Evolutionary conservation across 495 filamentous ascomycete genomes (phyloP).

Genomic region (Hyaloscypha variabilis): DNA sequence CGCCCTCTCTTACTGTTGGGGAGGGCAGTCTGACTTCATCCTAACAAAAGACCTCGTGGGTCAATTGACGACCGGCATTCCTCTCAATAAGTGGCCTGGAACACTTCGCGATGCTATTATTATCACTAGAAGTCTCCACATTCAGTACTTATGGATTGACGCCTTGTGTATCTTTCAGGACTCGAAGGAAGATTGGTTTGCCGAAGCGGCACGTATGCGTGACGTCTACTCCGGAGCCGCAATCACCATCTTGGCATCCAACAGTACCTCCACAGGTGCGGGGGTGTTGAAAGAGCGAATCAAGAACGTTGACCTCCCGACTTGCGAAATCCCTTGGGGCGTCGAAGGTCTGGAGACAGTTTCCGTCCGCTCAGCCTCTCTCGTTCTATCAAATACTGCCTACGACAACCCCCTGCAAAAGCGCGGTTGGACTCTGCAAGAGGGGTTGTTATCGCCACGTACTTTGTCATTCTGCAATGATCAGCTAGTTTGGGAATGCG

Average conservation of each 20-base stretch:
- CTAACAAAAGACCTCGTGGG: conserved; percentile 16
- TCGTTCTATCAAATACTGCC: conserved; percentile 23
- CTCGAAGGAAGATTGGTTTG: conserved; percentile 30
- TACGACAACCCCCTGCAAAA: conserved; percentile 26
- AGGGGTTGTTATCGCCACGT: conserved; percentile 33
- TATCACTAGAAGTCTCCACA: conserved; percentile 25
- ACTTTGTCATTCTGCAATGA: conserved; percentile 32
- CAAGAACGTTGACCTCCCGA: conserved; percentile 8
- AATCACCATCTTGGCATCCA: conserved; percentile 34
- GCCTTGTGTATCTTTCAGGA: conserved; percentile 39
- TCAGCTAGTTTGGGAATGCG: conserved; percentile 31
- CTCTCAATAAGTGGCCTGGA: conserved; percentile 26
- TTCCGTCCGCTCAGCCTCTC: conserved; percentile 22
- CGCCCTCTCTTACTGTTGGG: conserved; percentile 33
- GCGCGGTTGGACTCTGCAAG: conserved; percentile 35
- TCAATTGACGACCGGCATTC: conserved; percentile 16
- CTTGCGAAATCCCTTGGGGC: background rate
- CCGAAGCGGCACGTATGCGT: conserved; percentile 32
- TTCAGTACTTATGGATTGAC: conserved; percentile 44
- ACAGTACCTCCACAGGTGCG: conserved; percentile 26
- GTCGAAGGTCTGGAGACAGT: conserved; percentile 3
- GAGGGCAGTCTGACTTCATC: conserved; percentile 21
- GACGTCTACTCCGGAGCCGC: conserved; percentile 32
- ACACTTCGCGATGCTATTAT: conserved; percentile 36
- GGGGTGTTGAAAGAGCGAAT: conserved; percentile 27